Percentiles rank a stretch among this genome's conserved stretches.
Conservation (phyloP, 2,329 filamentous ascomycete genomes). For the Cladosporium sp. region DNA sequence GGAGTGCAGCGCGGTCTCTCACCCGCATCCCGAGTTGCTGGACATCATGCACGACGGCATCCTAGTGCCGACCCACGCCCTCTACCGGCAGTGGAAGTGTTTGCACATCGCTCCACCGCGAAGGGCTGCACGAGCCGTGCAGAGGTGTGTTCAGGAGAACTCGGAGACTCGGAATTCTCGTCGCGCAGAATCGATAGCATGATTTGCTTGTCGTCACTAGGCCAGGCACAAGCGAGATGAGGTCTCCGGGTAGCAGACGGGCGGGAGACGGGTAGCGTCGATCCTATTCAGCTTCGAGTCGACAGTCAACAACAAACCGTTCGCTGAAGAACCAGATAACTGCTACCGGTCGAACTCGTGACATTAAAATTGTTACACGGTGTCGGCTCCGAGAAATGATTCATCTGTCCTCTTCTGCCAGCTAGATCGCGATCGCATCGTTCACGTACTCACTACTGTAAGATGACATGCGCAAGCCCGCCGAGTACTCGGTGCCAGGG, state of each 20-base stretch:
- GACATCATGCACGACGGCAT: not conserved
- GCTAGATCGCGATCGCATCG: not conserved
- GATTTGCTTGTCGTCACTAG: slow-evolving; percentile 5
- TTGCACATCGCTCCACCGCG: not conserved
- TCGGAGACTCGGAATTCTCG: not conserved
- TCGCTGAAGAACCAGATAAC: slow-evolving; percentile 17
- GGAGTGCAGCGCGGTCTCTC: slow-evolving; percentile 11
- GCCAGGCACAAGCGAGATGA: slow-evolving; percentile 8
- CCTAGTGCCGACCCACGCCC: slow-evolving; percentile 8
- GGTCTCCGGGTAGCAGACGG: slow-evolving; percentile 4
- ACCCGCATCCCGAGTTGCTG: slow-evolving; percentile 8
- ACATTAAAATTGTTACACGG: not conserved
- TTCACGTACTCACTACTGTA: not conserved
- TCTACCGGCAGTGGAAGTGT: slow-evolving; percentile 1
- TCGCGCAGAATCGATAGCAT: not conserved
- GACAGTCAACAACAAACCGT: slow-evolving; percentile 13
- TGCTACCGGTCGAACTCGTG: slow-evolving; percentile 3
- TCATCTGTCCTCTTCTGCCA: not conserved
- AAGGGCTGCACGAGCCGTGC: slow-evolving; percentile 5
- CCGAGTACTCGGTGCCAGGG: not conserved
- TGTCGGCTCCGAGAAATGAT: not conserved
- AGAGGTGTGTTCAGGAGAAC: slow-evolving; percentile 3
- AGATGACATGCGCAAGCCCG: not conserved
- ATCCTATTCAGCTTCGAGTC: not conserved
- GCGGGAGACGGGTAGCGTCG: not conserved